Base-by-base conservation (phyloP, 345 rosid genomes). In the Gossypium stocksii region DNA sequence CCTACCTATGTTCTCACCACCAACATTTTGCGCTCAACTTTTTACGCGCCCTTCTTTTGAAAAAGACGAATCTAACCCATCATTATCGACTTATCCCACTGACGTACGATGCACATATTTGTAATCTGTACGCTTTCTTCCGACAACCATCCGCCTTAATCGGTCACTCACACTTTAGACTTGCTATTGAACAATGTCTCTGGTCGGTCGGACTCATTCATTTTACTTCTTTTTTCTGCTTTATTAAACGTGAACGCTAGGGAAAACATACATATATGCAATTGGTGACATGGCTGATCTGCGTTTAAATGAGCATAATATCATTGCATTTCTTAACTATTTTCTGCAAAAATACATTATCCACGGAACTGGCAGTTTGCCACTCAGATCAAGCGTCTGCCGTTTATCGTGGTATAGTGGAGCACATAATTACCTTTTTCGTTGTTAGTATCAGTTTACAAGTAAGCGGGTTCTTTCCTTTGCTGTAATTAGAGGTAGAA, bases 111-210 rank as follows among this genome's bases (percentile, higher is more conserved):
- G 75, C 4, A 23, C n/a, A 23, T 22, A n/a, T 14, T 14, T 46
- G 27, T 72, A 17, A 72, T 44, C 57, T 57, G 23, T 0, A 2
- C 9, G 45, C 27, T 68, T 54, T 68, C 14, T 67, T 67, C 38
- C 3, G 6, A 22, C 71, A 23, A 13, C n/a, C 29, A 19, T 44
- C 52, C 34, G 10, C 14, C 48, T 17, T 62, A 62, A 46, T 43
- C 53, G 60, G 46, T 70, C n/a, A 10, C 49, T 54, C 20, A 53
- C 6, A 20, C 2, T 45, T 44, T 17, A 48, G 43, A 58, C 57
- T 43, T 57, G 67, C 52, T 65, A 61, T 41, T 59, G 44, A 46
- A 58, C 74, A 76, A 65, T 74, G 73, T 70, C 27, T 70, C 27
- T 56, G 52, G 38, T 71, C 10, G 73, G 49, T 2, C 25, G 13